phyloP scores from a whole-genome alignment of 768 basidiomycete species.

The Sporobolomyces roseus region DNA sequence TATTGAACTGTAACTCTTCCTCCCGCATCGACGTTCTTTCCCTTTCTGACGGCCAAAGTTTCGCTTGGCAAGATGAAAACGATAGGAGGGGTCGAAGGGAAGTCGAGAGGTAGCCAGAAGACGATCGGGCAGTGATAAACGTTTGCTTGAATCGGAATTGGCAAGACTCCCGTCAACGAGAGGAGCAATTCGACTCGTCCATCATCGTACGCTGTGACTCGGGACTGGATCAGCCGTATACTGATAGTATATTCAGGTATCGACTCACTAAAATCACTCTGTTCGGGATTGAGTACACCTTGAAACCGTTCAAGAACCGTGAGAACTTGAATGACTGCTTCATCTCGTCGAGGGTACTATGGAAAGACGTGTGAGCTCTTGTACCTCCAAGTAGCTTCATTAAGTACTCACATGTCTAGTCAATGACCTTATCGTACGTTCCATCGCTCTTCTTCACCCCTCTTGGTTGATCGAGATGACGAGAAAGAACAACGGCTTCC shows the following conservation, averaged over 20 bases:
- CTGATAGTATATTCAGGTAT: constrained; percentile 5
- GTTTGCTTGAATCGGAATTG: constrained; percentile 68
- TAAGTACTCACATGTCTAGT: constrained; percentile 15
- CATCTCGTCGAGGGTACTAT: constrained; percentile 58
- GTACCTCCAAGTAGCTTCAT: too few relatives aligned
- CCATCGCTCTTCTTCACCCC: constrained; percentile 2
- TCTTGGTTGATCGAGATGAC: not conserved
- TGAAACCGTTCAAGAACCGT: constrained; percentile 73
- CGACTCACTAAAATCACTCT: constrained; percentile 37
- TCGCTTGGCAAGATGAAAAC: constrained; percentile 85
- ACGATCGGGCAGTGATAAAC: constrained; percentile 92
- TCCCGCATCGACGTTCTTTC: constrained; percentile 71
- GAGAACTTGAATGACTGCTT: constrained; percentile 64
- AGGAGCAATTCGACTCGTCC: constrained; percentile 88
- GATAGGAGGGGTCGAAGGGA: constrained; percentile 76
- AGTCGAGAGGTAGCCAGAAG: constrained; percentile 79
- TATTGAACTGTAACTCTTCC: constrained; percentile 69
- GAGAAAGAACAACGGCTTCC: not conserved
- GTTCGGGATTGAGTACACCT: constrained; percentile 47
- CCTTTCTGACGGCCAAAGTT: constrained; percentile 80
- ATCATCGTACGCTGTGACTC: constrained; percentile 74
- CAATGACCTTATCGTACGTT: constrained; percentile 6
- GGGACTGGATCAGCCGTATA: not conserved
- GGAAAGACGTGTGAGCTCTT: not conserved
- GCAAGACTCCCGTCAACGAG: constrained; percentile 83